Percentiles rank a stretch among this genome's conserved stretches.
Conservation (phyloP, 495 filamentous ascomycete species). For the Poronia punctata region DNA sequence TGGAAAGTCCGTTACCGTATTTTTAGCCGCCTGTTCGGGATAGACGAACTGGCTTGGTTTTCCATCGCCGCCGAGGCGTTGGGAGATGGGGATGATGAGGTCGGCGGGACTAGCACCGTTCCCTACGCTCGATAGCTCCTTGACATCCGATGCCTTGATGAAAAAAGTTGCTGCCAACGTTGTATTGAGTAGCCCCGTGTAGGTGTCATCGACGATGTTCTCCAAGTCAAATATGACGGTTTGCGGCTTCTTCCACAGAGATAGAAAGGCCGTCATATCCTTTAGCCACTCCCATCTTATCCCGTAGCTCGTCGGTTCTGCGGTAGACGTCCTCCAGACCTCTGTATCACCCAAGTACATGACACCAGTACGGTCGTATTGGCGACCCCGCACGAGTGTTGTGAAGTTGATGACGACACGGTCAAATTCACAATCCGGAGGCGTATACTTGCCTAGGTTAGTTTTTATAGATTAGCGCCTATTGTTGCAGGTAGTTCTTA, state of each 20-base stretch:
- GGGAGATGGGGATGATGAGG: conserved; percentile 70
- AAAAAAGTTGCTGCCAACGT: conserved; percentile 79
- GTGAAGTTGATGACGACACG: conserved; percentile 79
- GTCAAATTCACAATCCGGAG: conserved; percentile 73
- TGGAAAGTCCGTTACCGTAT: conserved; percentile 50
- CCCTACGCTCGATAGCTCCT: conserved; percentile 12
- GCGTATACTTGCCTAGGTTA: conserved; percentile 58
- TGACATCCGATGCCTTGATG: conserved; percentile 30
- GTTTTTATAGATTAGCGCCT: no score
- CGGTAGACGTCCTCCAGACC: conserved; percentile 82
- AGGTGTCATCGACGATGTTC: conserved; percentile 65
- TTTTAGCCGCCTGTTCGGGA: conserved; percentile 56
- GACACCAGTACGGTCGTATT: conserved; percentile 74
- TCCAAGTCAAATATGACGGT: conserved; percentile 81
- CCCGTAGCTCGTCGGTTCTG: conserved; percentile 68
- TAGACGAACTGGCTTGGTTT: conserved; percentile 62
- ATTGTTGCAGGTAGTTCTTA: no score
- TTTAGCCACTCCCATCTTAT: conserved; percentile 76
- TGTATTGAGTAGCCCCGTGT: conserved; percentile 72
- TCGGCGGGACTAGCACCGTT: conserved; percentile 48
- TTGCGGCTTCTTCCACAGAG: conserved; percentile 62
- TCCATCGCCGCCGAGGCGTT: conserved; percentile 44
- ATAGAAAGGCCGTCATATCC: conserved; percentile 70
- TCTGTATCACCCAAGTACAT: conserved; percentile 84
- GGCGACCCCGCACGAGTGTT: conserved; percentile 62